Conservation (phyloP, 257 asterid genomes). For the Anisodus tanguticus region DNA sequence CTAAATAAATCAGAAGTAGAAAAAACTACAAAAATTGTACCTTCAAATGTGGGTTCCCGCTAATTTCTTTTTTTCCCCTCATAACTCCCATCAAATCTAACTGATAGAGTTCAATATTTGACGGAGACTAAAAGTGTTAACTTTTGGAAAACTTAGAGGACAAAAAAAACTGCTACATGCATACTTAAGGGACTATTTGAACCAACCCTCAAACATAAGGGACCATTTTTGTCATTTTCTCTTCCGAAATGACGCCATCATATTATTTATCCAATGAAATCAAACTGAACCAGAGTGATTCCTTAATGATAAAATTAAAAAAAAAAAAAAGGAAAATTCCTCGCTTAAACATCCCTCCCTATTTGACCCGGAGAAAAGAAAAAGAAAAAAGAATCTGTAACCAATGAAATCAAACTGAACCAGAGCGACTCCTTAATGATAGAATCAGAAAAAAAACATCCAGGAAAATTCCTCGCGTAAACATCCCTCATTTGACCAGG, state of each 20-base stretch:
- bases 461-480: not conserved
- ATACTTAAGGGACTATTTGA: no score
- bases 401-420: slow-evolving; percentile 15
- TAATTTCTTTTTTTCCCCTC: no score
- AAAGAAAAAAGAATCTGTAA: not conserved
- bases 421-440: not conserved
- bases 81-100: no score
- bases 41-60: no score
- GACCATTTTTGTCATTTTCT: no score
- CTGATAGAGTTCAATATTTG: no score
- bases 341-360: not conserved
- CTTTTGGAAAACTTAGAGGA: no score
- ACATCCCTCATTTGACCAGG: not conserved
- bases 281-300: not conserved
- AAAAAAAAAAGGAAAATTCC: not conserved
- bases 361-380: not conserved
- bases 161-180: no score
- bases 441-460: not conserved
- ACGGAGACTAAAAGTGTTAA: no score
- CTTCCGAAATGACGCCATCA: not conserved
- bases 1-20: no score
- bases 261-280: not conserved
- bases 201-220: no score
- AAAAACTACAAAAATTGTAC: no score
- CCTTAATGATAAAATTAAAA: not conserved